Evolutionary conservation across 2,329 filamentous ascomycete genomes (phyloP).

Genomic region (Ceratocystis huliohia): DNA sequence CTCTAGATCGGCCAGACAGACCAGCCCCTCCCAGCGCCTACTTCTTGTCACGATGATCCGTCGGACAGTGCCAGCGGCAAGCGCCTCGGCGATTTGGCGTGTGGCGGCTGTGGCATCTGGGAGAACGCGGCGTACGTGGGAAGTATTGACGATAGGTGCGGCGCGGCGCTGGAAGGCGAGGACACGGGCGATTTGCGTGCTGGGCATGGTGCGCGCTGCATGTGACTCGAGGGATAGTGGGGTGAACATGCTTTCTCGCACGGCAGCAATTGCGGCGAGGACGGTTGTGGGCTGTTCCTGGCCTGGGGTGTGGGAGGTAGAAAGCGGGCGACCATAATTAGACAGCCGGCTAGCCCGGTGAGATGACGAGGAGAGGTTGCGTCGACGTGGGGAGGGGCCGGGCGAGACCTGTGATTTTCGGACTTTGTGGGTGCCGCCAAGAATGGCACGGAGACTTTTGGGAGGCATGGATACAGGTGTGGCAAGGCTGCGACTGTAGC

Average conservation of each 20-base stretch:
- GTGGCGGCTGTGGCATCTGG: slow-evolving; percentile 51
- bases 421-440: slow-evolving; percentile 25
- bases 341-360: background rate
- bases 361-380: background rate
- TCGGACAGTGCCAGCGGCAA: slow-evolving; percentile 43
- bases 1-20: slow-evolving; percentile 43
- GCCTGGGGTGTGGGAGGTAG: background rate
- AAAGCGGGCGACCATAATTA: background rate
- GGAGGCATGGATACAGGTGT: slow-evolving; percentile 24
- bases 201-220: slow-evolving; percentile 47
- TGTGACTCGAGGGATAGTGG: slow-evolving; percentile 38
- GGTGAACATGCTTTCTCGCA: slow-evolving; percentile 50
- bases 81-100: slow-evolving; percentile 51
- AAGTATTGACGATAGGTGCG: slow-evolving; percentile 51
- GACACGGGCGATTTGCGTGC: slow-evolving; percentile 48
- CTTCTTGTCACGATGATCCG: slow-evolving; percentile 43
- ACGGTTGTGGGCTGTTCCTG: background rate
- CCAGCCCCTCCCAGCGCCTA: slow-evolving; percentile 50
- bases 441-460: slow-evolving; percentile 30
- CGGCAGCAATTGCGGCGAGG: slow-evolving; percentile 50
- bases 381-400: slow-evolving; percentile 14
- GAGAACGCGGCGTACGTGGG: slow-evolving; percentile 54
- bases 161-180: slow-evolving; percentile 47
- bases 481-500: too few species aligned
- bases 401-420: slow-evolving; percentile 4